A percentile compares a stretch with the other conserved stretches of the same genome.
Evolutionary conservation across 768 basidiomycete genomes (phyloP).

Genomic region (Collybiopsis luxurians): DNA sequence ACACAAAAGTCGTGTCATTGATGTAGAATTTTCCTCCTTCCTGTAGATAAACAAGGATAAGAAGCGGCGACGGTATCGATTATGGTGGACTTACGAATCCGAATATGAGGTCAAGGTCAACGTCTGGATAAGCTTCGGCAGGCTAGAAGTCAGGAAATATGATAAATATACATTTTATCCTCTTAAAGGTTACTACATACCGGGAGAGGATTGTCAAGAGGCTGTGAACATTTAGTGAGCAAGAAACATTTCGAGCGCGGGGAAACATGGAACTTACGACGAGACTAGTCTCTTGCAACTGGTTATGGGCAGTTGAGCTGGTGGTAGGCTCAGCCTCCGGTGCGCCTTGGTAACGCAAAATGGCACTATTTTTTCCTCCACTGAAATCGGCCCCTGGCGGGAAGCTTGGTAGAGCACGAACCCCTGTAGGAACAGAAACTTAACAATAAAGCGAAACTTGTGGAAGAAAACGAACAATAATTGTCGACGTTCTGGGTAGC

Average conservation of each 20-base stretch:
- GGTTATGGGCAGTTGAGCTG: slow-evolving; percentile 9
- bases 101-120: slow-evolving; percentile 19
- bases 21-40: slow-evolving; percentile 25
- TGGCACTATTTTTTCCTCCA: slow-evolving; percentile 33
- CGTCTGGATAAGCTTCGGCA: slow-evolving; percentile 24
- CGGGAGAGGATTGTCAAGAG: slow-evolving; percentile 4
- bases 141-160: slow-evolving; percentile 13
- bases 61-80: too few relatives aligned
- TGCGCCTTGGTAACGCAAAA: slow-evolving; percentile 36
- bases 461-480: slow-evolving; percentile 30
- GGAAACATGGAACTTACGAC: neutral
- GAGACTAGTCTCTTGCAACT: slow-evolving; percentile 28
- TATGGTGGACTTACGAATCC: slow-evolving; percentile 9
- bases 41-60: slow-evolving; percentile 5
- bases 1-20: slow-evolving; percentile 22
- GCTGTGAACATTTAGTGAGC: neutral
- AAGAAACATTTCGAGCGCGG: too few relatives aligned
- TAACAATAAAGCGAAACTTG: neutral
- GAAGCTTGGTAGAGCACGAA: slow-evolving; percentile 24
- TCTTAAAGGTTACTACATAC: neutral
- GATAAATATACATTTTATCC: neutral
- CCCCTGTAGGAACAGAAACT: slow-evolving; percentile 11
- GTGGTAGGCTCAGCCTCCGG: slow-evolving; percentile 24
- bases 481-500: slow-evolving; percentile 40
- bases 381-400: slow-evolving; percentile 21